Base-by-base conservation (phyloP, 257 asterid genomes). In the Paulownia fortunei region DNA sequence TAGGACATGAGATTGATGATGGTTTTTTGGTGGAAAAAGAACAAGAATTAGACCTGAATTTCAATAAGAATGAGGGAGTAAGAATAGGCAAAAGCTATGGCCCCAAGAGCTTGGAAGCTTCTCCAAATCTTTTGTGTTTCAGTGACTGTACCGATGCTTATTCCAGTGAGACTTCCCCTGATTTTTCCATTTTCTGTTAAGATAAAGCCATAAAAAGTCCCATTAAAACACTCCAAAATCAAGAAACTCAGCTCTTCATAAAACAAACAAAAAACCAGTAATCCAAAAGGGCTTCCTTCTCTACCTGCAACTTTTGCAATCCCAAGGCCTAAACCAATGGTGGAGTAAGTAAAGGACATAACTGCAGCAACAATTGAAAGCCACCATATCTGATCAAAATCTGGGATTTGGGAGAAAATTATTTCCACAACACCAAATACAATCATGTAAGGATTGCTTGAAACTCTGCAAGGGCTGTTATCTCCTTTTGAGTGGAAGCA, bases 81-180 rank as follows among this genome's bases (percentile, higher is more conserved):
- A 15, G 94, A 90, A 82, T 93, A 93, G 19, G 98, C 96, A 87
- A 93, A 93, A 16, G 98, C 97, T 21, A 93, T 91, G 47, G 89
- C 90, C 44, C 98, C 98, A 13, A 93, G 83, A 84, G 98, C 92
- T 84, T 85, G 92, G 84, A 91, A 93, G 54, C 86, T 82, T 83
- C 63, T 87, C 98, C 98, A 92, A 13, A 90, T 64, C 82, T 92
- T 94, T 62, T 92, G 85, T 36, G 92, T 30, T 30, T 88, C 87
- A n/a, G 97, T 80, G 60, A 90, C 91, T 51, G 82, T 84, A 68
- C 96, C 98, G 13, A 92, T 83, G 16, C 74, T 73, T 72, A 82
- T 83, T n/a, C 98, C 97, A 1, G 97, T 90, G 71, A 90, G 47
- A 62, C 76, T 73, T 79, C 96, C 90, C 87, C 55, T 83, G 46